Percentiles rank a stretch among this genome's conserved stretches.
Conservation (phyloP, 257 asterid genomes). For the Scutellaria barbata region DNA sequence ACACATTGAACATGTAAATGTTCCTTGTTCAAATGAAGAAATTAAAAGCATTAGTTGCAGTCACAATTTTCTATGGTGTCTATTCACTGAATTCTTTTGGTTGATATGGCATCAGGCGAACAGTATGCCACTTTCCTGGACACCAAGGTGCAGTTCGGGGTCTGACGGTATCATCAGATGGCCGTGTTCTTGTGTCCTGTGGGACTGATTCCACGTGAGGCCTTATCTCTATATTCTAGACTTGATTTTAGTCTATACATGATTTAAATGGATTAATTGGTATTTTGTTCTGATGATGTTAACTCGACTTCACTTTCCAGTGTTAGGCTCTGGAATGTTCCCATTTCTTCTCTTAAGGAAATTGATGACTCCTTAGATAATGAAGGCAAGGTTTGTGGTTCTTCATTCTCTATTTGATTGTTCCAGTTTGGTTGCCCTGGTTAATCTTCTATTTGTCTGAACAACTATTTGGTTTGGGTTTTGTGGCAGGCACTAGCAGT, state of each 20-base stretch:
- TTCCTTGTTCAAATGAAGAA: not conserved
- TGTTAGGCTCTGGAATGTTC: slow-evolving; percentile 92
- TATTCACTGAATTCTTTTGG: slow-evolving; percentile 22
- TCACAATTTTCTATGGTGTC: not conserved
- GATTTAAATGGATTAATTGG: slow-evolving; percentile 14
- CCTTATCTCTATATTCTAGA: slow-evolving; percentile 29
- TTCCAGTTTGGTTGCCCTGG: slow-evolving; percentile 18
- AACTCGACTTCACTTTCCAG: slow-evolving; percentile 48
- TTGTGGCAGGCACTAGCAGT: slow-evolving; percentile 71
- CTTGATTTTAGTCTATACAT: slow-evolving; percentile 13
- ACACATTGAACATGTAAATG: not conserved
- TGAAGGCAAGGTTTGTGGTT: slow-evolving; percentile 56
- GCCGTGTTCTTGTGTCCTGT: slow-evolving; percentile 86
- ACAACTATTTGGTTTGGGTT: slow-evolving; percentile 31
- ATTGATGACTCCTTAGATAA: slow-evolving; percentile 44
- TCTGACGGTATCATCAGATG: slow-evolving; percentile 86
- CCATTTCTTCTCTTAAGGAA: slow-evolving; percentile 58
- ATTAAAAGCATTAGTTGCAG: not conserved
- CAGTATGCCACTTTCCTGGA: slow-evolving; percentile 92
- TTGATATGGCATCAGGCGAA: slow-evolving; percentile 54
- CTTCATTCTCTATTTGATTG: slow-evolving; percentile 20
- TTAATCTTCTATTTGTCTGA: slow-evolving; percentile 30
- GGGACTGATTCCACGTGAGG: slow-evolving; percentile 96
- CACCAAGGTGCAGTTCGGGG: slow-evolving; percentile 95
- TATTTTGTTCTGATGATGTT: slow-evolving; percentile 21